Conservation (phyloP, 2,329 filamentous ascomycete genomes). For the Scedosporium dehoogii region DNA sequence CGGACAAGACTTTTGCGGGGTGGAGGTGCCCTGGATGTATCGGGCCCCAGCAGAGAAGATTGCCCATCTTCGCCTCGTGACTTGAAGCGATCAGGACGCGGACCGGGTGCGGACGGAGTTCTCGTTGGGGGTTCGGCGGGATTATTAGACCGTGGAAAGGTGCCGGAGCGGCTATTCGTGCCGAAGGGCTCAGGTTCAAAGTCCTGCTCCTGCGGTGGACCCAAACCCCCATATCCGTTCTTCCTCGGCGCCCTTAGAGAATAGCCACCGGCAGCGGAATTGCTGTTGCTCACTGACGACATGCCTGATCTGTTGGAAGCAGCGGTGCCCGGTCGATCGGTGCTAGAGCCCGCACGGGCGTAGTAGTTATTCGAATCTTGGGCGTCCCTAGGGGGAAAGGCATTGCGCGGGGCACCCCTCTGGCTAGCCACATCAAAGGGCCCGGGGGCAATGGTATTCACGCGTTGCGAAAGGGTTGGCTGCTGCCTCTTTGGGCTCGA, state of each 20-base stretch:
- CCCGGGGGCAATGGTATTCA: constrained; percentile 57
- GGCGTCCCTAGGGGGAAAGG: constrained; percentile 21
- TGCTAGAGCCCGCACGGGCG: constrained; percentile 12
- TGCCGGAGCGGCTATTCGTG: constrained; percentile 37
- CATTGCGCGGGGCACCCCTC: constrained; percentile 17
- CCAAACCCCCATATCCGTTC: constrained; percentile 50
- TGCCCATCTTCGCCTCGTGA: constrained; percentile 27
- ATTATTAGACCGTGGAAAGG: constrained; percentile 36
- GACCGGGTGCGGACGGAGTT: constrained; percentile 37
- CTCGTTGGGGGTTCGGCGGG: constrained; percentile 28
- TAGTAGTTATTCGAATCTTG: constrained; percentile 10
- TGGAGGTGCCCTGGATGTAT: constrained; percentile 42
- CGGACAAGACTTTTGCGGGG: constrained; percentile 39
- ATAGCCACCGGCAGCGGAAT: constrained; percentile 14
- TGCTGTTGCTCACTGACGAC: constrained; percentile 11
- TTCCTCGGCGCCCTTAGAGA: constrained; percentile 31
- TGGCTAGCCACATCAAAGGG: constrained; percentile 44
- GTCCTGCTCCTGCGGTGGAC: constrained; percentile 31
- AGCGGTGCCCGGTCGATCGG: constrained; percentile 20
- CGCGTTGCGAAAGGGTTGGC: constrained; percentile 43
- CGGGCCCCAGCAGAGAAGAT: constrained; percentile 13
- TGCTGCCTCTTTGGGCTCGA: constrained; percentile 30
- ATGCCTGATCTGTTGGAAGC: constrained; percentile 16
- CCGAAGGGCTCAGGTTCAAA: constrained; percentile 25
- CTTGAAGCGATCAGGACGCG: constrained; percentile 27